Conservation (phyloP, 2,329 filamentous ascomycete genomes). For the Cyclaneusma minus region DNA sequence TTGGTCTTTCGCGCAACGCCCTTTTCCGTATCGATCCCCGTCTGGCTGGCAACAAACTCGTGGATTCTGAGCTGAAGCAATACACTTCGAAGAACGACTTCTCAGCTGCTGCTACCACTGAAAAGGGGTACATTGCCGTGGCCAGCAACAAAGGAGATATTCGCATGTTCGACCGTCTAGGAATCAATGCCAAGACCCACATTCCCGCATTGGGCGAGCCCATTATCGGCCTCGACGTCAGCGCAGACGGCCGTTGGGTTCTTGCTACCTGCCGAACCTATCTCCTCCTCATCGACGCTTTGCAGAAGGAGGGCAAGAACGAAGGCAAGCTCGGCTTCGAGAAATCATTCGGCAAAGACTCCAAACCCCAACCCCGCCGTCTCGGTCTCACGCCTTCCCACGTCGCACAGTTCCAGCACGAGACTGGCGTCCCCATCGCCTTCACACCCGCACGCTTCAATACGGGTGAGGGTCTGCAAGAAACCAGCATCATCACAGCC, state of each 20-base stretch:
- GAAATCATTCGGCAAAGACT: constrained; percentile 78
- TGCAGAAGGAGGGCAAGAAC: constrained; percentile 89
- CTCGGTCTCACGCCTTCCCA: constrained; percentile 80
- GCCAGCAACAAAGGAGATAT: constrained; percentile 97
- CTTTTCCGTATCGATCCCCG: constrained; percentile 90
- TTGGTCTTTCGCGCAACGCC: constrained; percentile 84
- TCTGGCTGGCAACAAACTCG: constrained; percentile 77
- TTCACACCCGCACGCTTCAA: constrained; percentile 95
- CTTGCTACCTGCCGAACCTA: constrained; percentile 90
- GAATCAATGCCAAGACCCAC: constrained; percentile 94
- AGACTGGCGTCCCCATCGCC: constrained; percentile 70
- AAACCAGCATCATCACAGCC: constrained; percentile 92
- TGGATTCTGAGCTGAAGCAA: constrained; percentile 86
- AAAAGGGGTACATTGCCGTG: constrained; percentile 92
- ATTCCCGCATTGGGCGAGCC: constrained; percentile 90
- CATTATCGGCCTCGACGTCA: constrained; percentile 89
- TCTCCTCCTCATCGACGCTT: constrained; percentile 77
- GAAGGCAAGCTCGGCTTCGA: constrained; percentile 98
- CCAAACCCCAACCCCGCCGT: constrained; percentile 84
- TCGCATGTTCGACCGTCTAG: constrained; percentile 86
- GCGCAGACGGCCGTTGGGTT: constrained; percentile 90
- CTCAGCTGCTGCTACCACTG: constrained; percentile 82
- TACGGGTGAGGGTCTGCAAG: constrained; percentile 61
- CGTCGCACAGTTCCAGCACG: constrained; percentile 93
- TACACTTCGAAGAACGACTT: constrained; percentile 97